Evolutionary conservation across 1,284 basidiomycete genomes (phyloP).

Genomic region (Cryptococcus sp.): DNA sequence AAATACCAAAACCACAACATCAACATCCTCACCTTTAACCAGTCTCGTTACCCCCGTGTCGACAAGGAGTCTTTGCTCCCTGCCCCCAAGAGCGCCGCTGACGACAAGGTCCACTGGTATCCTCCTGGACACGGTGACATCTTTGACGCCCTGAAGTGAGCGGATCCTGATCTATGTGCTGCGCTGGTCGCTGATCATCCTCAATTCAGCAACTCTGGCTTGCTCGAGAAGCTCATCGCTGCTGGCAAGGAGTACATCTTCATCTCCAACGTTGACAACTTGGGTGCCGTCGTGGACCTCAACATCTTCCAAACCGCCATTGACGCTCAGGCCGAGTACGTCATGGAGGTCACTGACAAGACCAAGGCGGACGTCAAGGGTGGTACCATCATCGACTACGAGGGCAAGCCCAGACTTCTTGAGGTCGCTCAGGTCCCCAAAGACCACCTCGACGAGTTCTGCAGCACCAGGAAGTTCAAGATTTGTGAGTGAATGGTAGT

Average conservation of each 20-base stretch:
- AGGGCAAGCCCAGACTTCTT: constrained; percentile 88
- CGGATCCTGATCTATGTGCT: not conserved
- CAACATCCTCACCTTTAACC: constrained; percentile 88
- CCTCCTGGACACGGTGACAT: constrained; percentile 97
- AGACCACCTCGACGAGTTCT: constrained; percentile 98
- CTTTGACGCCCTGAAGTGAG: constrained; percentile 51
- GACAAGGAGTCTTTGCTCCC: constrained; percentile 93
- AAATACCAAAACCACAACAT: constrained; percentile 98
- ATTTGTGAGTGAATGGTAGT: constrained; percentile 18
- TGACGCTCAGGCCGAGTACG: constrained; percentile 80
- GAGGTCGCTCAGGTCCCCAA: constrained; percentile 98
- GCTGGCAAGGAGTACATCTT: constrained; percentile 99
- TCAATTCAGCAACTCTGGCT: constrained; percentile 85
- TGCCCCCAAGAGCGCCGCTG: constrained; percentile 78
- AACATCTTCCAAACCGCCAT: constrained; percentile 77
- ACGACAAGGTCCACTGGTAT: constrained; percentile 97
- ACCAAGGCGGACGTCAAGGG: constrained; percentile 99
- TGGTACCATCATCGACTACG: constrained; percentile 97
- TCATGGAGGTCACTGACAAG: constrained; percentile 99
- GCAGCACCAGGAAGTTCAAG: constrained; percentile 82
- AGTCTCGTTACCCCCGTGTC: constrained; percentile 97
- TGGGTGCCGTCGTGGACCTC: constrained; percentile 87
- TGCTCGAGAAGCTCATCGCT: constrained; percentile 89
- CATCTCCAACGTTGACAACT: constrained; percentile 98
- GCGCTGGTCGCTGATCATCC: constrained; percentile 2